phyloP scores from a whole-genome alignment of 1,139 yeast species.

The Kluyveromyces sp. region DNA sequence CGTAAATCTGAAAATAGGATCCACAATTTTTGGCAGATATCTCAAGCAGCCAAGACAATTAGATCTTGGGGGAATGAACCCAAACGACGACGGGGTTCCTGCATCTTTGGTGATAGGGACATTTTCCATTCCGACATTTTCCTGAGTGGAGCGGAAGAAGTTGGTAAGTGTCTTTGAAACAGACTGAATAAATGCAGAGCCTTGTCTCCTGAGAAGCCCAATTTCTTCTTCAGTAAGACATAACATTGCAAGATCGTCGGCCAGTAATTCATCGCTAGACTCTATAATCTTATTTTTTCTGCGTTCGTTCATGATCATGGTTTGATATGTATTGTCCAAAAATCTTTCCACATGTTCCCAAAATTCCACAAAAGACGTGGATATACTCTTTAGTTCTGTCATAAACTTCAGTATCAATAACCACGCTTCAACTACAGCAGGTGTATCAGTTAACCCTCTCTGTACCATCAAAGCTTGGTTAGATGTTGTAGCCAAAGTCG shows the following conservation, averaged over 20 bases:
- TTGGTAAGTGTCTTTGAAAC: slow-evolving; percentile 33
- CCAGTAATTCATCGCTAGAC: slow-evolving; percentile 1
- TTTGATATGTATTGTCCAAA: slow-evolving; percentile 40
- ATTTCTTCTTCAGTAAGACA: slow-evolving; percentile 6
- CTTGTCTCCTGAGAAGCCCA: slow-evolving; percentile 30
- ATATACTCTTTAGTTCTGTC: slow-evolving; percentile 34
- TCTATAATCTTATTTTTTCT: slow-evolving; percentile 35
- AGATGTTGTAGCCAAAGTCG: slow-evolving; percentile 6
- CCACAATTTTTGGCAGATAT: slow-evolving; percentile 40
- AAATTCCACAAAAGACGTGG: slow-evolving; percentile 35
- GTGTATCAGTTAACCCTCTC: slow-evolving; percentile 36
- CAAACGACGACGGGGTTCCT: slow-evolving; percentile 35
- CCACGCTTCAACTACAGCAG: slow-evolving; percentile 51
- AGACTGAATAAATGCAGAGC: slow-evolving; percentile 32
- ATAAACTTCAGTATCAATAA: slow-evolving; percentile 40
- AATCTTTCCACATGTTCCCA: slow-evolving; percentile 44
- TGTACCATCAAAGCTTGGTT: slow-evolving; percentile 16
- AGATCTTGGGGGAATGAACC: slow-evolving; percentile 54
- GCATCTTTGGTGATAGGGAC: slow-evolving; percentile 19
- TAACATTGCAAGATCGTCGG: slow-evolving; percentile 6
- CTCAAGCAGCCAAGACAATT: slow-evolving; percentile 51
- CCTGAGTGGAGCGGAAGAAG: slow-evolving; percentile 35
- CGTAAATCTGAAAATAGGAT: slow-evolving; percentile 36
- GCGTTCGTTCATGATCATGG: slow-evolving; percentile 38
- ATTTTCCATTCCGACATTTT: slow-evolving; percentile 18